A percentile compares a stretch with the other conserved stretches of the same genome.
These are phyloP conservation scores for Periconia sp. DNA, from an alignment of 2,329 filamentous ascomycete genomes.

Conservation along the genomic window DNA sequence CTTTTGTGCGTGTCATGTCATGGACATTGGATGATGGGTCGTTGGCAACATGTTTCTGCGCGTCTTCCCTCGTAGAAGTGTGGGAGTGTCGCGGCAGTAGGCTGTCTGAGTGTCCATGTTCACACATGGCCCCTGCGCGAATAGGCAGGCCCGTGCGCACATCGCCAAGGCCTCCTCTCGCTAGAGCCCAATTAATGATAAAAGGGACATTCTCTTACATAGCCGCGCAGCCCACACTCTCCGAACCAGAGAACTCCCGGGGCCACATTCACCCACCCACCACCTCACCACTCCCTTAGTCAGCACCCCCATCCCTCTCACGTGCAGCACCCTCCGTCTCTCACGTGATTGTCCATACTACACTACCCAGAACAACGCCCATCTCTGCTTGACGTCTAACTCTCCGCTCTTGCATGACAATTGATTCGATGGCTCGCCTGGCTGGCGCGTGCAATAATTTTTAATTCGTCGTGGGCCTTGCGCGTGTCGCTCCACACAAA, in stretches of 20 bases:
- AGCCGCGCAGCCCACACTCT: conserved; percentile 33
- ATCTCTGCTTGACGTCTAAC: neutral
- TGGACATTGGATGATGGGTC: too few species aligned
- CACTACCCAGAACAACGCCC: neutral
- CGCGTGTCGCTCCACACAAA: conserved; percentile 6
- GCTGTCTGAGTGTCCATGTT: too few species aligned
- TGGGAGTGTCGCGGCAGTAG: too few species aligned
- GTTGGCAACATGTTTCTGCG: too few species aligned
- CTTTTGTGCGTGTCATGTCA: too few species aligned
- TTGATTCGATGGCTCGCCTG: conserved; percentile 23
- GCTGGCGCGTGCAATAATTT: conserved; percentile 27
- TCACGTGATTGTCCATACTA: conserved; percentile 1
- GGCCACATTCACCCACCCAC: conserved; percentile 27
- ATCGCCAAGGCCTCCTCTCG: conserved; percentile 17
- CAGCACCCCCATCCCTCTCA: conserved; percentile 10
- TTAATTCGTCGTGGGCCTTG: conserved; percentile 18
- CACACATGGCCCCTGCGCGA: too few species aligned
- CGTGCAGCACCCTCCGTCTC: neutral
- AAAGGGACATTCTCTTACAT: conserved; percentile 26
- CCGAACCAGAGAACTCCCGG: conserved; percentile 28
- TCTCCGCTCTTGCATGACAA: conserved; percentile 1
- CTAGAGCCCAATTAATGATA: conserved; percentile 25
- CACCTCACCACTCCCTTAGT: conserved; percentile 17
- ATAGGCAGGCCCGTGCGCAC: conserved; percentile 27
- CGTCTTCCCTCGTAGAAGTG: too few species aligned